Conservation (phyloP, 352 stramenopile genomes). For the Pythium inflatum region DNA sequence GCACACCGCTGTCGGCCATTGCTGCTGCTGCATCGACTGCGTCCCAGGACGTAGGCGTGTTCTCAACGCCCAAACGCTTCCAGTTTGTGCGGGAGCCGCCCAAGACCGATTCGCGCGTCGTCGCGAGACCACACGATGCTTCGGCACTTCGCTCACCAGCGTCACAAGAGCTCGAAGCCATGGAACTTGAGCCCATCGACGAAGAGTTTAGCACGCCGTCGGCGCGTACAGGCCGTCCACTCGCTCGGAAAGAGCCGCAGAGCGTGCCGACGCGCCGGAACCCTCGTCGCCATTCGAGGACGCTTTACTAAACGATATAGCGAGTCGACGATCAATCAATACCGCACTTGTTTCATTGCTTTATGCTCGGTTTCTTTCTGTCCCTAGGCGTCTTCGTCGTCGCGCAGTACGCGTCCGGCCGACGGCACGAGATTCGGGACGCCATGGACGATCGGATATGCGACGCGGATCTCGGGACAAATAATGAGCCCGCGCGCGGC, state of each 20-base stretch:
- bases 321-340: background rate
- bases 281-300: slow-evolving; percentile 64
- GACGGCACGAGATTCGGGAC: slow-evolving; percentile 74
- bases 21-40: slow-evolving; percentile 40
- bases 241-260: slow-evolving; percentile 50
- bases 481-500: slow-evolving; percentile 59
- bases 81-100: slow-evolving; percentile 73
- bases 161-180: slow-evolving; percentile 64
- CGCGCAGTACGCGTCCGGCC: slow-evolving; percentile 71
- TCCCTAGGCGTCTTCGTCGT: slow-evolving; percentile 40
- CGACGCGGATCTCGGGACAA: slow-evolving; percentile 81
- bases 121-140: slow-evolving; percentile 31
- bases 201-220: slow-evolving; percentile 82
- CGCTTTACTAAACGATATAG: slow-evolving; percentile 58
- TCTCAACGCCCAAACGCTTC: slow-evolving; percentile 77
- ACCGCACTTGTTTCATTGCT: no score
- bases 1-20: slow-evolving; percentile 14
- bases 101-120: slow-evolving; percentile 61
- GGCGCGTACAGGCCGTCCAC: slow-evolving; percentile 29
- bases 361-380: no score
- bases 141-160: slow-evolving; percentile 48
- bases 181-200: slow-evolving; percentile 81
- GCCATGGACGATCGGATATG: slow-evolving; percentile 82
- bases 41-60: slow-evolving; percentile 32
- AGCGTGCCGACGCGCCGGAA: slow-evolving; percentile 75